Evolutionary conservation across 2,329 filamentous ascomycete genomes (phyloP).

Genomic region (Rugonectria rugulosa): DNA sequence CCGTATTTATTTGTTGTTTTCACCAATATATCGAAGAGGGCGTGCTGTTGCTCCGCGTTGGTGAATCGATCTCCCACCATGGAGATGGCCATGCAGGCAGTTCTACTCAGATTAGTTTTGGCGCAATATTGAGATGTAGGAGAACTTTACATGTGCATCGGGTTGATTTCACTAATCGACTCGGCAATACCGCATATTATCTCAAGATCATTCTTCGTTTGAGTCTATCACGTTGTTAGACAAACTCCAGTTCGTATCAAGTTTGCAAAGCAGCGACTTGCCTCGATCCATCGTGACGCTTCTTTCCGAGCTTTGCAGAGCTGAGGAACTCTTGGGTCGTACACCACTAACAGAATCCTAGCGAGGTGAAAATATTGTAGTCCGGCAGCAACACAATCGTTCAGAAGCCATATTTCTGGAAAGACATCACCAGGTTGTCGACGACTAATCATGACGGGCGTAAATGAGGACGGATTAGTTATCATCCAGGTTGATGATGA

Average conservation of each 20-base stretch:
- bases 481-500: slow-evolving; percentile 34
- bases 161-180: slow-evolving; percentile 30
- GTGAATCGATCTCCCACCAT: slow-evolving; percentile 44
- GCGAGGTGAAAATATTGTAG: slow-evolving; percentile 40
- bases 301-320: slow-evolving; percentile 29
- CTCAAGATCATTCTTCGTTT: slow-evolving; percentile 33
- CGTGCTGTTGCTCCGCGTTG: slow-evolving; percentile 17
- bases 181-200: slow-evolving; percentile 39
- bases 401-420: slow-evolving; percentile 37
- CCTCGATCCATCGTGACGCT: slow-evolving; percentile 24
- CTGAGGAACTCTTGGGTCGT: slow-evolving; percentile 36
- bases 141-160: slow-evolving; percentile 31
- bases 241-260: too few species aligned
- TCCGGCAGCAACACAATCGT: slow-evolving; percentile 33
- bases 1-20: slow-evolving; percentile 23
- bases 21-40: slow-evolving; percentile 17
- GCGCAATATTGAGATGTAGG: too few species aligned
- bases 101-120: too few species aligned
- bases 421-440: slow-evolving; percentile 17
- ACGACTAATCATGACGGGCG: slow-evolving; percentile 29
- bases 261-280: slow-evolving; percentile 6
- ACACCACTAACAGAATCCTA: slow-evolving; percentile 36
- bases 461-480: slow-evolving; percentile 36
- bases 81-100: slow-evolving; percentile 37
- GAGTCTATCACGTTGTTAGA: slow-evolving; percentile 17